Evolutionary conservation across 768 basidiomycete genomes (phyloP).

Genomic region (Gloeophyllum trabeum): DNA sequence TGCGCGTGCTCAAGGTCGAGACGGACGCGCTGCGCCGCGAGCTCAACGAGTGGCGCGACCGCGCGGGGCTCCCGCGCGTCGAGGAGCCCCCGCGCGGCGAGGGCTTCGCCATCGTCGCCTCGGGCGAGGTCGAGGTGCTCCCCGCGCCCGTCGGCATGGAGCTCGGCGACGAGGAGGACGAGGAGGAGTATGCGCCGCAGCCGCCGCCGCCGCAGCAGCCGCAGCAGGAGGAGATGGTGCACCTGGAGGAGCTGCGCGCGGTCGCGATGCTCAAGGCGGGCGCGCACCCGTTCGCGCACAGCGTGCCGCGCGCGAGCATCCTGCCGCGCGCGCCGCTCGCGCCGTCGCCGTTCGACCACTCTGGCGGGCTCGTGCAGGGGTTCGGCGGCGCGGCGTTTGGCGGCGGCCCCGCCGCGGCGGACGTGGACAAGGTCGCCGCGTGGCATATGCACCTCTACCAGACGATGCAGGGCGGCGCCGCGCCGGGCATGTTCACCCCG

Average conservation of each 20-base stretch:
- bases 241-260: constrained; percentile 12
- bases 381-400: background rate
- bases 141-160: constrained; percentile 29
- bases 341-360: background rate
- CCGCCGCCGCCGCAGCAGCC: constrained; percentile 9
- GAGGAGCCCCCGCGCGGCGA: constrained; percentile 68
- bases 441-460: background rate
- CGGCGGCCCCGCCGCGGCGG: background rate
- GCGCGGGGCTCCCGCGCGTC: constrained; percentile 55
- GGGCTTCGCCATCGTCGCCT: constrained; percentile 59
- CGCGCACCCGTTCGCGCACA: constrained; percentile 13
- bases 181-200: constrained; percentile 10
- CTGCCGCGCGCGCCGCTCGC: background rate
- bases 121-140: constrained; percentile 61
- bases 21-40: constrained; percentile 82
- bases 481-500: background rate
- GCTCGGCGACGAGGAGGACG: constrained; percentile 19
- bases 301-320: constrained; percentile 12
- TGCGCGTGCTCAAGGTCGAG: constrained; percentile 71
- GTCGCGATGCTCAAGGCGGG: constrained; percentile 22
- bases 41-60: constrained; percentile 87
- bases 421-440: constrained; percentile 1
- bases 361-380: background rate
- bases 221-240: constrained; percentile 5
- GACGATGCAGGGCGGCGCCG: background rate